phyloP scores from a whole-genome alignment of 768 basidiomycete genomes.

The Pleurotus eryngii region DNA sequence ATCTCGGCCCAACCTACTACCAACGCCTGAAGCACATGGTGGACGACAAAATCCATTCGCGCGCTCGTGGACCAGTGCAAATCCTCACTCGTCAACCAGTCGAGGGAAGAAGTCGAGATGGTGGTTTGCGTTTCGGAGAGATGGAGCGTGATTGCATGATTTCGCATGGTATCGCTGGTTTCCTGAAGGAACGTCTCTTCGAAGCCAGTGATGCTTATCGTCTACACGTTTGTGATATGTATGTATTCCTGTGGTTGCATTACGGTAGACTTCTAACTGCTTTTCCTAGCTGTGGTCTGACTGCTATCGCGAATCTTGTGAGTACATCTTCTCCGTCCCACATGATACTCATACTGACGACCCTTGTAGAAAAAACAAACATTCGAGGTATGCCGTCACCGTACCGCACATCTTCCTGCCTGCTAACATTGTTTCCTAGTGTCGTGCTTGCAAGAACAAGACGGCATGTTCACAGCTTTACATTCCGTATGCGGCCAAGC shows the following conservation, averaged over 20 bases:
- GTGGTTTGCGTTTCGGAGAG: slow-evolving; percentile 99
- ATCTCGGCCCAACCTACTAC: slow-evolving; percentile 98
- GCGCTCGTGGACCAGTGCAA: slow-evolving; percentile 95
- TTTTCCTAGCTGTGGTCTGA: slow-evolving; percentile 77
- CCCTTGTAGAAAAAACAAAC: slow-evolving; percentile 86
- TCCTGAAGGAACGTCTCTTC: slow-evolving; percentile 96
- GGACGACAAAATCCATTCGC: slow-evolving; percentile 98
- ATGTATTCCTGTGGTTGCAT: slow-evolving; percentile 27
- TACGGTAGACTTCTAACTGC: slow-evolving; percentile 9
- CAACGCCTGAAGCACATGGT: slow-evolving; percentile 99
- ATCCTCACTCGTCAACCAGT: slow-evolving; percentile 97
- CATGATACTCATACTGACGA: slow-evolving; percentile 8
- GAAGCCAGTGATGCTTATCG: slow-evolving; percentile 93
- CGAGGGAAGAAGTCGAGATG: slow-evolving; percentile 97
- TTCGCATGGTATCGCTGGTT: slow-evolving; percentile 96
- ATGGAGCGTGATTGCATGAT: slow-evolving; percentile 99
- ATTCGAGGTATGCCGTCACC: slow-evolving; percentile 61
- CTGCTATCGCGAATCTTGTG: slow-evolving; percentile 94
- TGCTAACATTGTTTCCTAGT: slow-evolving; percentile 34
- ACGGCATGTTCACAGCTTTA: slow-evolving; percentile 89
- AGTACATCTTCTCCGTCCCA: slow-evolving; percentile 24
- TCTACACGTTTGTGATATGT: slow-evolving; percentile 96
- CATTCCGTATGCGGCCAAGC: slow-evolving; percentile 95
- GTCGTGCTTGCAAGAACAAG: slow-evolving; percentile 96
- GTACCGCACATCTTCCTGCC: neutral